Evolutionary conservation across 2,329 filamentous ascomycete genomes (phyloP).

Genomic region (Eurotiales sp.): DNA sequence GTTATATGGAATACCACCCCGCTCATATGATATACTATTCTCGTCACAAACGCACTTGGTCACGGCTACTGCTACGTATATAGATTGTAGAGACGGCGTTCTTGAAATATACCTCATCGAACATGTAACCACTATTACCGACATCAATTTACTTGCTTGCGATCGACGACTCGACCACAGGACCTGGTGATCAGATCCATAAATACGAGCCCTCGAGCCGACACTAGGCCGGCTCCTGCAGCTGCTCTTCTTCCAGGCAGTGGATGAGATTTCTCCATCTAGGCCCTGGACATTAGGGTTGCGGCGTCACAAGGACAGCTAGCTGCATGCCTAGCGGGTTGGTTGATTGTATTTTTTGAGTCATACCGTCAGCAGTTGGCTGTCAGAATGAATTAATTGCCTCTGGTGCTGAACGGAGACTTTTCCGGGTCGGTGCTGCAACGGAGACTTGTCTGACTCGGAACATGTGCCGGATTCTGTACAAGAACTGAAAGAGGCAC

Average conservation of each 20-base stretch:
- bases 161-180: background rate
- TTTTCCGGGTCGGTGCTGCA: no score
- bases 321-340: background rate
- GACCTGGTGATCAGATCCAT: background rate
- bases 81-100: no score
- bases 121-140: no score
- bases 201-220: no score
- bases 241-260: background rate
- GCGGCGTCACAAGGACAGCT: conserved; percentile 8
- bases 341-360: background rate
- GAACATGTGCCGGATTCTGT: background rate
- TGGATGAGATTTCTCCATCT: background rate
- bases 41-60: no score
- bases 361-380: background rate
- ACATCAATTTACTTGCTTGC: background rate
- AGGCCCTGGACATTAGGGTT: conserved; percentile 3
- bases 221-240: background rate
- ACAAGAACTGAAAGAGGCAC: background rate
- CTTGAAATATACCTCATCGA: no score
- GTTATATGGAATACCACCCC: no score
- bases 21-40: no score
- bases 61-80: no score
- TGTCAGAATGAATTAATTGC: no score
- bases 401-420: no score
- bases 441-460: background rate